phyloP scores from a whole-genome alignment of 2,329 filamentous ascomycete genomes.

The Plectosphaerella plurivora region DNA sequence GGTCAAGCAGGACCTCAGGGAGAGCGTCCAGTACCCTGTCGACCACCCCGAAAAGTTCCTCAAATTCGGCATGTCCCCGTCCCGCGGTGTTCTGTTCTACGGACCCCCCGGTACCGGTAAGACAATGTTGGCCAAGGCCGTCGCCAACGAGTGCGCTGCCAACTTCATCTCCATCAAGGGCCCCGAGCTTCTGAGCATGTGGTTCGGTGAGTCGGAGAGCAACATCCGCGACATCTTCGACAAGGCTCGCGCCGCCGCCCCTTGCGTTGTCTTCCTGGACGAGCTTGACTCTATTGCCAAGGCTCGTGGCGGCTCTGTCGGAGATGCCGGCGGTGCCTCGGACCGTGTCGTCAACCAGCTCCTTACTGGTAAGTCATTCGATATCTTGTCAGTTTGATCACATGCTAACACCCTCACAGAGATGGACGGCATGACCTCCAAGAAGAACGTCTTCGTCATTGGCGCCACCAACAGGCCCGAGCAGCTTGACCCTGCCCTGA shows the following conservation, averaged over 20 bases:
- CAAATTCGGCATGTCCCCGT: slow-evolving; percentile 98
- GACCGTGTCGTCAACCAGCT: slow-evolving; percentile 99
- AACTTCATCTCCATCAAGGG: slow-evolving; percentile 99
- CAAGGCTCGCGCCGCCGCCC: slow-evolving; percentile 96
- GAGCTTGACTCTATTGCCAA: slow-evolving; percentile 99
- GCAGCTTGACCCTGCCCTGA: slow-evolving; percentile 95
- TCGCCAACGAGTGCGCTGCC: slow-evolving; percentile 97
- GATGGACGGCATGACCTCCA: slow-evolving; percentile 99
- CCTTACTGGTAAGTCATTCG: slow-evolving; percentile 69
- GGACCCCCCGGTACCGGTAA: slow-evolving; percentile 99
- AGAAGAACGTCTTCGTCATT: slow-evolving; percentile 99
- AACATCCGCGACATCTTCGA: slow-evolving; percentile 99
- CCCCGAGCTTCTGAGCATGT: slow-evolving; percentile 97
- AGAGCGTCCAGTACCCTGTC: slow-evolving; percentile 97
- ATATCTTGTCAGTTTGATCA: not conserved
- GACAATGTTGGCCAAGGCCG: slow-evolving; percentile 97
- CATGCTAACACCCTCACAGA: slow-evolving; percentile 42
- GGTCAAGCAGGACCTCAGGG: slow-evolving; percentile 99
- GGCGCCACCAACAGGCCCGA: slow-evolving; percentile 98
- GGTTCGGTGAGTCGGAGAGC: slow-evolving; percentile 99
- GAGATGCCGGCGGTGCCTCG: slow-evolving; percentile 95
- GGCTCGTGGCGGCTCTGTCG: slow-evolving; percentile 93
- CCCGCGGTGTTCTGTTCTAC: slow-evolving; percentile 97
- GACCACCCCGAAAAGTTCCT: slow-evolving; percentile 99
- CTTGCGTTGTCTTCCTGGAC: slow-evolving; percentile 97